Conservation (phyloP, 1,139 yeast genomes). For the Taiozyma onychis region DNA sequence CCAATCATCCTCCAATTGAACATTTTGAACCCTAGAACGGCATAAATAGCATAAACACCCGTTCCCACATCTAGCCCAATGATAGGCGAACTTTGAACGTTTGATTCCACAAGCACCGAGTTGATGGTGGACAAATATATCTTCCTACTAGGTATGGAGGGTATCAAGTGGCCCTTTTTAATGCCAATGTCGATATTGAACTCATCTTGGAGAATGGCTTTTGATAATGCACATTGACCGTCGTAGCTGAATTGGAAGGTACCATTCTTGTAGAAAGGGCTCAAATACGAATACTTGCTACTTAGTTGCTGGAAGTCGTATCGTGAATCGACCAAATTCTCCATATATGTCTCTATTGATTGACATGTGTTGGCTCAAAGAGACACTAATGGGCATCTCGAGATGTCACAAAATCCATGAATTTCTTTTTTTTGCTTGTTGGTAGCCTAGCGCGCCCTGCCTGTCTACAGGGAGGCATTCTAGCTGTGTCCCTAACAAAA, state of each 20-base stretch:
- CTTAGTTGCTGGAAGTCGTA: slow-evolving; percentile 1
- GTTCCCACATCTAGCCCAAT: slow-evolving; percentile 30
- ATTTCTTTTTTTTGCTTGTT: too few relatives aligned
- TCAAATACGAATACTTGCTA: background rate
- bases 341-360: background rate
- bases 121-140: slow-evolving; percentile 12
- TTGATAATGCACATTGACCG: slow-evolving; percentile 17
- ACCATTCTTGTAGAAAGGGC: background rate
- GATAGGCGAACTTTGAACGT: background rate
- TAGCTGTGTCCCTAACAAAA: too few relatives aligned
- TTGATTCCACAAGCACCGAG: slow-evolving; percentile 11
- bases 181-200: slow-evolving; percentile 8
- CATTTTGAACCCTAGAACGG: slow-evolving; percentile 28
- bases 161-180: slow-evolving; percentile 13
- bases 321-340: background rate
- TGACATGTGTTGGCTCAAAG: too few relatives aligned
- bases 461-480: background rate
- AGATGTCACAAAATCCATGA: background rate
- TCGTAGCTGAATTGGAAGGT: slow-evolving; percentile 6
- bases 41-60: slow-evolving; percentile 38
- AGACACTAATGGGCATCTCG: background rate
- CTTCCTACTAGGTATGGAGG: slow-evolving; percentile 19
- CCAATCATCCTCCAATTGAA: slow-evolving; percentile 27
- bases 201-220: slow-evolving; percentile 11
- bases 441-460: background rate